These are phyloP conservation scores for Dendrobium catenatum DNA, from an alignment of 106 monocot genomes.

Conservation along the genomic window DNA sequence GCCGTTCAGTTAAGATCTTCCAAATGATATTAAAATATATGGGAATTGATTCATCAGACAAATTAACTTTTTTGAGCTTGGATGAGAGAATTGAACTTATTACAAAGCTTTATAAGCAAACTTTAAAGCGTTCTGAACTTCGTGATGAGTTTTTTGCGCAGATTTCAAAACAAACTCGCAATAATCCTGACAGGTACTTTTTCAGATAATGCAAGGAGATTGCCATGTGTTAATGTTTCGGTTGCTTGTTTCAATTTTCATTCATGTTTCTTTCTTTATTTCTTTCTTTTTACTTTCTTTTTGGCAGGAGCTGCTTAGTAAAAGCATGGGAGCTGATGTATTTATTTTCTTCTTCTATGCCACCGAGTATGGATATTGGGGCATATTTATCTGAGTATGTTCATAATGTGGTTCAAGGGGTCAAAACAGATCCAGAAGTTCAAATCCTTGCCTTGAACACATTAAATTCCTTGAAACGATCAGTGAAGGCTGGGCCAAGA, in stretches of 20 bases:
- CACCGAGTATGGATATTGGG: slow-evolving; percentile 90
- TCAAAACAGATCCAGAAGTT: slow-evolving; percentile 59
- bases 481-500: slow-evolving; percentile 88
- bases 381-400: slow-evolving; percentile 92
- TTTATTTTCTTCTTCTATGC: slow-evolving; percentile 86
- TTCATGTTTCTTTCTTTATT: background rate
- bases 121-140: slow-evolving; percentile 79
- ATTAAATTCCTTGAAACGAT: slow-evolving; percentile 74
- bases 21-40: slow-evolving; percentile 86
- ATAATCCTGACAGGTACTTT: slow-evolving; percentile 77
- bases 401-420: slow-evolving; percentile 75
- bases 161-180: slow-evolving; percentile 95
- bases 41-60: slow-evolving; percentile 84
- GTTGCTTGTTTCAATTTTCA: slow-evolving; percentile 5
- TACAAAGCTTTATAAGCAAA: slow-evolving; percentile 83
- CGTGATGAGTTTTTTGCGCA: slow-evolving; percentile 93
- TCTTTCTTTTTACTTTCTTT: background rate
- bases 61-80: slow-evolving; percentile 34
- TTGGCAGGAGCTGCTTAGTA: slow-evolving; percentile 48
- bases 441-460: slow-evolving; percentile 78
- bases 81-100: slow-evolving; percentile 88
- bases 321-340: slow-evolving; percentile 96
- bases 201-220: slow-evolving; percentile 5
- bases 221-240: background rate
- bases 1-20: slow-evolving; percentile 79